A percentile compares a stretch with the other conserved stretches of the same genome.
Conservation (phyloP, 2,329 filamentous ascomycete genomes). For the Verticillium longisporum region DNA sequence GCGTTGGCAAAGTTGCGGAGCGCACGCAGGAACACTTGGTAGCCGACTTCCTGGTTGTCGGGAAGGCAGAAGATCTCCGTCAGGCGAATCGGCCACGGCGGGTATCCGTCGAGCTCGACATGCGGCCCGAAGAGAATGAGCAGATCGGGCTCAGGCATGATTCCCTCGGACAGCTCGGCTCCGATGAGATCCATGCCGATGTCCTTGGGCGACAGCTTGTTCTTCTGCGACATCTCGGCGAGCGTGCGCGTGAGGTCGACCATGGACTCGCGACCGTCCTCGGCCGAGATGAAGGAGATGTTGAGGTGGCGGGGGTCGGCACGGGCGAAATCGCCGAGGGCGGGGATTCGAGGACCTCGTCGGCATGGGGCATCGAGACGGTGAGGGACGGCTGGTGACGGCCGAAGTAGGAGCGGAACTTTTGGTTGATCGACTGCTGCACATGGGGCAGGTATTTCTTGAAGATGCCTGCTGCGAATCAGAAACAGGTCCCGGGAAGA, state of each 20-base stretch:
- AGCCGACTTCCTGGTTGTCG: conserved; percentile 79
- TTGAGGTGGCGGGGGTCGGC: conserved; percentile 34
- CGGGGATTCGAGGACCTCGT: conserved; percentile 27
- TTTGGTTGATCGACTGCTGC: conserved; percentile 70
- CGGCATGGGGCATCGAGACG: conserved; percentile 34
- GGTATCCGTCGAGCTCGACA: conserved; percentile 83
- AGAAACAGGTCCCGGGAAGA: conserved; percentile 1
- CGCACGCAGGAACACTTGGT: conserved; percentile 85
- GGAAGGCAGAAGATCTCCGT: conserved; percentile 84
- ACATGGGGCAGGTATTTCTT: conserved; percentile 86
- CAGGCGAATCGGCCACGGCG: conserved; percentile 90
- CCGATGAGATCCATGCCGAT: conserved; percentile 84
- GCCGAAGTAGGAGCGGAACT: conserved; percentile 84
- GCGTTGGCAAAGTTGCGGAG: conserved; percentile 79
- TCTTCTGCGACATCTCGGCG: conserved; percentile 87
- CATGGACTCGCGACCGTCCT: conserved; percentile 87
- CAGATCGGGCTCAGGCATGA: conserved; percentile 86
- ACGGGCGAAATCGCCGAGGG: conserved; percentile 15
- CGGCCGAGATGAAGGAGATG: conserved; percentile 74
- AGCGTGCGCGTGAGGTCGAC: conserved; percentile 94
- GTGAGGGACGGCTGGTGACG: conserved; percentile 64
- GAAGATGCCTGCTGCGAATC: conserved; percentile 59
- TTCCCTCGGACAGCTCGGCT: conserved; percentile 70
- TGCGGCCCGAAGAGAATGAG: conserved; percentile 80
- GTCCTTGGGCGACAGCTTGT: conserved; percentile 73